Base-by-base conservation (phyloP, 495 filamentous ascomycete genomes). In the Venustampulla echinocandica region DNA sequence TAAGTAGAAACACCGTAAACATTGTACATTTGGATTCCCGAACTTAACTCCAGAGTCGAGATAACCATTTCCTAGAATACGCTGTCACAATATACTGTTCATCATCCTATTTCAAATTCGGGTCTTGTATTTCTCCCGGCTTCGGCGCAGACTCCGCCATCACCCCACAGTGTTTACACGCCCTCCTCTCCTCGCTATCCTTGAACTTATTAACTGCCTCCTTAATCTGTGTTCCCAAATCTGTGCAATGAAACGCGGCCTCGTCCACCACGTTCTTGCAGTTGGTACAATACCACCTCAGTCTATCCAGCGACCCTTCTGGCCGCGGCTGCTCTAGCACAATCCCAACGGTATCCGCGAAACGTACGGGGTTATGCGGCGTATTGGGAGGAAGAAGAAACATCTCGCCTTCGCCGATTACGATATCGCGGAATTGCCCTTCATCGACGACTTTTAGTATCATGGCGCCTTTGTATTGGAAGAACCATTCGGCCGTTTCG, bases 201-300 rank as follows among this genome's bases (percentile, higher is more conserved):
- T 78, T 84, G 61, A 95, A 96, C 36, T 66, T 74, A 60, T 94
- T 80, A 23, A 98, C 90, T 4, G 90, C 93, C 46, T 75, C 81
- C 73, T 95, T 98, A 47, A 98, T 89, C 74, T 98, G 92, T 33
- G 87, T 94, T n/a, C 92, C 92, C 42, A 98, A 63, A 64, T 98
- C 84, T 35, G 82, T 88, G 58, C 88, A 95, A 57, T 90, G 78
- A 61, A 98, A 98, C 4, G 72, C 66, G 30, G 81, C 82, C 69
- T 97, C 90, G 65, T 90, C 80, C 3, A 98, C 90, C 39, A 92
- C 63, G 48, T 74, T 71, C 13, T 67, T 64, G 59, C 88, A 94
- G 34, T 56, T 59, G 57, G 75, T 73, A 57, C 87, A 92, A 63
- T 97, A 98, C 92, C 92, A 98, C 19, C 90, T 70, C 70, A 98